phyloP scores from a whole-genome alignment of 202 grass and related monocot species.

The Carex sylvatica region DNA sequence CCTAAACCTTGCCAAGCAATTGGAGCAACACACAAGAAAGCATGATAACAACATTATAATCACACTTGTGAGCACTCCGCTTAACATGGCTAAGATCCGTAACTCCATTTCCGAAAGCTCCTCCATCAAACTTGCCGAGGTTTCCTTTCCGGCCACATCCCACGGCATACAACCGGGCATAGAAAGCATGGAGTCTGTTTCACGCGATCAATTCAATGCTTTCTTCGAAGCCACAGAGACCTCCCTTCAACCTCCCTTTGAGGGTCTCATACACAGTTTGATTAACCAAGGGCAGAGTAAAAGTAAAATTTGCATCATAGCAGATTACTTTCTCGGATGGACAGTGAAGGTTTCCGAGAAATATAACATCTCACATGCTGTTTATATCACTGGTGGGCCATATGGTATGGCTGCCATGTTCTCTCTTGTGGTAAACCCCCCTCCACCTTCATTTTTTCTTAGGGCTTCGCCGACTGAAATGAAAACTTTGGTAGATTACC shows the following conservation, averaged over 20 bases:
- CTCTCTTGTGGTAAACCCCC: conserved; percentile 26
- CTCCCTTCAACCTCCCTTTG: conserved; percentile 37
- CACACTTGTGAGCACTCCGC: conserved; percentile 1
- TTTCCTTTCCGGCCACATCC: conserved; percentile 24
- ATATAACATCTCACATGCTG: conserved; percentile 34
- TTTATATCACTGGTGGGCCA: conserved; percentile 37
- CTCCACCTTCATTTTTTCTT: conserved; percentile 8
- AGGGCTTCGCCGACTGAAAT: neutral
- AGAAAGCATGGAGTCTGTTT: conserved; percentile 33
- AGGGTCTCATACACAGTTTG: conserved; percentile 32
- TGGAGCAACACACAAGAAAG: conserved; percentile 3
- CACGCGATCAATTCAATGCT: neutral
- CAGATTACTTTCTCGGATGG: conserved; percentile 44
- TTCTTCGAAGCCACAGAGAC: conserved; percentile 39
- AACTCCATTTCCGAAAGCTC: conserved; percentile 15
- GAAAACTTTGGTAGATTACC: conserved; percentile 14
- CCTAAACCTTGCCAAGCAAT: conserved; percentile 28
- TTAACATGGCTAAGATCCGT: conserved; percentile 28
- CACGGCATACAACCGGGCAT: conserved; percentile 3
- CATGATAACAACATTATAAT: neutral
- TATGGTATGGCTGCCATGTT: conserved; percentile 33
- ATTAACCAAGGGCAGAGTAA: conserved; percentile 18
- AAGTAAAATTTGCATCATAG: conserved; percentile 37
- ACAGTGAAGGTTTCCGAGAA: conserved; percentile 35
- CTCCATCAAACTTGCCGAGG: conserved; percentile 22